phyloP scores from a whole-genome alignment of 352 stramenopile genomes.

The Phytopythium mirpurense region DNA sequence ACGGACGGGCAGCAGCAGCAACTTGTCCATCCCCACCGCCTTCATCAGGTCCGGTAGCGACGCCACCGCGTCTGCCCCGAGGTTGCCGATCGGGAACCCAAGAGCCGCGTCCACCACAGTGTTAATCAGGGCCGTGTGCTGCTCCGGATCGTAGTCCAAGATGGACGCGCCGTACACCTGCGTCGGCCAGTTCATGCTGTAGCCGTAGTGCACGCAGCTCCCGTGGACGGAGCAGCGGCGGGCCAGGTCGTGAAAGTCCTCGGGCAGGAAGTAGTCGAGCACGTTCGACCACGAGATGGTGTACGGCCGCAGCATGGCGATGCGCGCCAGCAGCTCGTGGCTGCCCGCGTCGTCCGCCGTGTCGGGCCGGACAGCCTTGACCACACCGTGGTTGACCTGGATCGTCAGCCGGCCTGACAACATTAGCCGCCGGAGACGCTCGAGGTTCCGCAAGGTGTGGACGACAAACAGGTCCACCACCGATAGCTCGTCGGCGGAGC shows the following conservation, averaged over 20 bases:
- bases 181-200: conserved; percentile 21
- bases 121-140: conserved; percentile 2
- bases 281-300: conserved; percentile 23
- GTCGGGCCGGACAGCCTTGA: conserved; percentile 16
- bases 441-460: conserved; percentile 13
- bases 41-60: conserved; percentile 3
- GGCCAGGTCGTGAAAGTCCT: conserved; percentile 25
- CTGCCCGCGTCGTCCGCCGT: conserved; percentile 4
- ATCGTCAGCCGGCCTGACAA: conserved; percentile 11
- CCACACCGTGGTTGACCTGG: conserved; percentile 15
- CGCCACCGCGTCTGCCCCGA: background rate
- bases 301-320: conserved; percentile 14
- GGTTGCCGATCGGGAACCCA: conserved; percentile 5
- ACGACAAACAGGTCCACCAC: conserved; percentile 23
- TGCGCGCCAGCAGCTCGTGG: conserved; percentile 10
- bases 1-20: conserved; percentile 13
- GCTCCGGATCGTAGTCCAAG: conserved; percentile 10
- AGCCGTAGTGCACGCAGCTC: conserved; percentile 18
- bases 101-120: conserved; percentile 8
- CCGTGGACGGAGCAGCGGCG: conserved; percentile 15
- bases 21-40: conserved; percentile 9
- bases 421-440: conserved; percentile 15
- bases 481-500: conserved; percentile 5
- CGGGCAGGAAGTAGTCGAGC: conserved; percentile 14
- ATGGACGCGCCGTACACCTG: conserved; percentile 17